These are phyloP conservation scores for Saccharomycopsis vini DNA, from an alignment of 805 yeast species.

Conservation along the genomic window DNA sequence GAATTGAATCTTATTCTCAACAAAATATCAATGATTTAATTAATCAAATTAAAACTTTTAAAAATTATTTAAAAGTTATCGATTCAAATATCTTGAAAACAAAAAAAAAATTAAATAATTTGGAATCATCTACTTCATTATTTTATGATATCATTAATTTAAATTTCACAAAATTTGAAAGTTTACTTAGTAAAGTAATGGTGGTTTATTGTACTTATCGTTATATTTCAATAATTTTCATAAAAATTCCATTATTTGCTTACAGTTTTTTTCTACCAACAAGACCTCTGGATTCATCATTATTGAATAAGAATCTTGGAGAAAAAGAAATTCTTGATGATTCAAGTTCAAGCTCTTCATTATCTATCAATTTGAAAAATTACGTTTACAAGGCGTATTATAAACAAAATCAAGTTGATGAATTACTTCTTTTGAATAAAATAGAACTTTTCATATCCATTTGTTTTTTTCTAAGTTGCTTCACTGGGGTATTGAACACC, in stretches of 20 bases:
- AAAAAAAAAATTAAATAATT: slow-evolving; percentile 2
- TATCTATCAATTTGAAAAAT: slow-evolving; percentile 7
- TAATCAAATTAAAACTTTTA: slow-evolving; percentile 1
- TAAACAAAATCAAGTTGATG: slow-evolving; percentile 2
- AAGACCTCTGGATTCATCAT: background rate
- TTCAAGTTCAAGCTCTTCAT: slow-evolving; percentile 1
- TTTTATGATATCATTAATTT: slow-evolving; percentile 7
- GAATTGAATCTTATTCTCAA: slow-evolving; percentile 5
- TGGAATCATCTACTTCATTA: slow-evolving; percentile 9
- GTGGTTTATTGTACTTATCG: slow-evolving; percentile 12
- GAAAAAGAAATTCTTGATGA: background rate
- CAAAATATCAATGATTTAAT: slow-evolving; percentile 7
- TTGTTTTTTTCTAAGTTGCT: slow-evolving; percentile 14
- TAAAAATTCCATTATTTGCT: slow-evolving; percentile 9
- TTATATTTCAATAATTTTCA: slow-evolving; percentile 4
- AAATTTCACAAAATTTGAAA: slow-evolving; percentile 4
- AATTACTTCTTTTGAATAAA: slow-evolving; percentile 7
- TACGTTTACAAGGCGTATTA: slow-evolving; percentile 4
- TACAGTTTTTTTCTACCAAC: background rate
- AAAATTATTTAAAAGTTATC: slow-evolving; percentile 7
- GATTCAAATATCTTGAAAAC: slow-evolving; percentile 3
- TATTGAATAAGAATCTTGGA: background rate
- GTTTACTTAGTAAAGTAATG: slow-evolving; percentile 1
- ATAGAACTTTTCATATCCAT: slow-evolving; percentile 12
- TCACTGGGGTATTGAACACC: slow-evolving; percentile 13